A percentile compares a stretch with the other conserved stretches of the same genome.
phyloP scores from a whole-genome alignment of 2,329 filamentous ascomycete species.

The Pseudogymnoascus sp. region DNA sequence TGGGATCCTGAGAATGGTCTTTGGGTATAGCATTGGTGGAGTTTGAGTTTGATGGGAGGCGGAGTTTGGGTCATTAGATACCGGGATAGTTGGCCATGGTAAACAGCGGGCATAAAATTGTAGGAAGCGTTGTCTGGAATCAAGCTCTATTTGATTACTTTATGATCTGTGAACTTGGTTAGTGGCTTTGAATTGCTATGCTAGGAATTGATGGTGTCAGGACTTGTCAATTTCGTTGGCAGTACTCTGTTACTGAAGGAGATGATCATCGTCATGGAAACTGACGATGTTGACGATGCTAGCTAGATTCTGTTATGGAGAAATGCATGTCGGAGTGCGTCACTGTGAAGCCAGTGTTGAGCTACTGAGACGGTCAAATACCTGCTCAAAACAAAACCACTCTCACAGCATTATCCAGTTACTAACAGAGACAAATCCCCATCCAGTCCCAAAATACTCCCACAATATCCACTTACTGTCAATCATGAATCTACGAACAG shows the following conservation, averaged over 20 bases:
- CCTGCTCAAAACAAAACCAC: neutral
- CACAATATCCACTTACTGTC: neutral
- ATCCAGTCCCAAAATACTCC: neutral
- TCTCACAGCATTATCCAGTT: neutral
- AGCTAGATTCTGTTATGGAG: neutral
- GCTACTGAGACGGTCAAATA: neutral
- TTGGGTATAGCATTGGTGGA: neutral
- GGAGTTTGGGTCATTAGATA: neutral
- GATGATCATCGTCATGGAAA: neutral
- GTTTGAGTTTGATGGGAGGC: neutral
- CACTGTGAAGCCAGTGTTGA: neutral
- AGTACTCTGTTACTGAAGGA: neutral
- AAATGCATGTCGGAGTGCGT: neutral
- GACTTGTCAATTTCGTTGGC: neutral
- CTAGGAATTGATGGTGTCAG: neutral
- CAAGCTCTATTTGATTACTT: neutral
- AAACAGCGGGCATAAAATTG: neutral
- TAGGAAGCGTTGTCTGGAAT: neutral
- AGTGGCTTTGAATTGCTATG: neutral
- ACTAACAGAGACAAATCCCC: neutral
- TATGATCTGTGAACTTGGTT: neutral
- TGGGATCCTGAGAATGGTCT: neutral
- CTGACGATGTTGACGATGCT: neutral
- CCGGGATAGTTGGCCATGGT: neutral
- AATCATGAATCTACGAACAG: neutral